Percentiles rank a stretch among this genome's conserved stretches.
These are phyloP conservation scores for Apiospora pterosperma DNA, from an alignment of 2,329 filamentous ascomycete species.

Conservation along the genomic window DNA sequence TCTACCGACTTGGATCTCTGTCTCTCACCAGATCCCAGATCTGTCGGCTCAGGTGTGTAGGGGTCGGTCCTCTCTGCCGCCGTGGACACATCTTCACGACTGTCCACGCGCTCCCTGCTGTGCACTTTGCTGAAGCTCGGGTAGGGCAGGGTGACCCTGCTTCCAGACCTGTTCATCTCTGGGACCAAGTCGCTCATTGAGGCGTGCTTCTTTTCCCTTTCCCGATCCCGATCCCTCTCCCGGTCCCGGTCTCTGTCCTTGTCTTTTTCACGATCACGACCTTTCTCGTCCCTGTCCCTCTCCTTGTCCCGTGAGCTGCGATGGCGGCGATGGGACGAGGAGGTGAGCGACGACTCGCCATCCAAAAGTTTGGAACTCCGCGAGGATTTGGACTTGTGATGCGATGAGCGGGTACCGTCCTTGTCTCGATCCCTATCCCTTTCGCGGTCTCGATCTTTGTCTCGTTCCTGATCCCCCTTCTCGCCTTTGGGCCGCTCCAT, in stretches of 20 bases:
- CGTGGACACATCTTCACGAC: constrained; percentile 48
- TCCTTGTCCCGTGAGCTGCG: constrained; percentile 29
- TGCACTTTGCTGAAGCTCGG: constrained; percentile 63
- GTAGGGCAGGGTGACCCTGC: constrained; percentile 29
- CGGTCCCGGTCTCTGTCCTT: constrained; percentile 5
- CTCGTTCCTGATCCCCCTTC: constrained; percentile 11
- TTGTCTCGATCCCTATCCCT: constrained; percentile 19
- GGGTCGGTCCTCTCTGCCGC: constrained; percentile 37
- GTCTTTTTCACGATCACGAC: constrained; percentile 3
- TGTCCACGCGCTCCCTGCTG: constrained; percentile 79
- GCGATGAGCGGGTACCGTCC: constrained; percentile 18
- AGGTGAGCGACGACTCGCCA: constrained; percentile 12
- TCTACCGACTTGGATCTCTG: constrained; percentile 45
- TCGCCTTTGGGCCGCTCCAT: constrained; percentile 9
- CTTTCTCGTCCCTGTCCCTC: constrained; percentile 2
- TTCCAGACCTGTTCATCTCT: constrained; percentile 23
- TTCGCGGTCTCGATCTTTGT: constrained; percentile 18
- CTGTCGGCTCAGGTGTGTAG: constrained; percentile 69
- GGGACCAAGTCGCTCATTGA: constrained; percentile 30
- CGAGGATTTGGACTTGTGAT: constrained; percentile 21
- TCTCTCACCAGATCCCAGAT: constrained; percentile 53
- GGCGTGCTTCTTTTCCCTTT: constrained; percentile 23
- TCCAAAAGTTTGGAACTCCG: constrained; percentile 23
- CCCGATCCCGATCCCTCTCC: constrained; percentile 8
- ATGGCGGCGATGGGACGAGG: constrained; percentile 23